Percentiles rank a stretch among this genome's conserved stretches.
Evolutionary conservation across 1,284 basidiomycete species (phyloP).

Genomic region (Ustilago esculenta): DNA sequence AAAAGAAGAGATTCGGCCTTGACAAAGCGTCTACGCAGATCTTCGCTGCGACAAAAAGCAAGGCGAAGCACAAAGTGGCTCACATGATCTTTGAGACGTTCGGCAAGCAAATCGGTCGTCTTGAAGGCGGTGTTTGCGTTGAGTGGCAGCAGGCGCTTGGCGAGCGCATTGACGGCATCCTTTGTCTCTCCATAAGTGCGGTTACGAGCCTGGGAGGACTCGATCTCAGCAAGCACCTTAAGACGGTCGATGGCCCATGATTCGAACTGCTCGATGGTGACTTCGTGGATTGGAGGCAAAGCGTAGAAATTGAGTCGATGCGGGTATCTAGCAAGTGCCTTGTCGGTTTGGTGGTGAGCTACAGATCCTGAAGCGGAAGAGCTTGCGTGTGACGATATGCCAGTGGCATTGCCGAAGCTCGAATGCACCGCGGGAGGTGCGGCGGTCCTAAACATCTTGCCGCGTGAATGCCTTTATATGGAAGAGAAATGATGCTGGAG

Average conservation of each 20-base stretch:
- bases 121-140: conserved; percentile 72
- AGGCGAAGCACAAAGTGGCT: conserved; percentile 94
- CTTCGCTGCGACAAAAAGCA: conserved; percentile 95
- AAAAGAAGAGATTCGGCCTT: conserved; percentile 89
- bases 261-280: conserved; percentile 97
- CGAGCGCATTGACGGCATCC: conserved; percentile 73
- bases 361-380: conserved; percentile 32
- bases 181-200: conserved; percentile 80
- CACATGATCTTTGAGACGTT: conserved; percentile 86
- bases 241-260: conserved; percentile 87
- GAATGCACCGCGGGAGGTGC: conserved; percentile 31
- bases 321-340: conserved; percentile 46
- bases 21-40: conserved; percentile 86
- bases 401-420: conserved; percentile 30
- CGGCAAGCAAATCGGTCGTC: conserved; percentile 70
- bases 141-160: conserved; percentile 79
- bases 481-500: too few relatives aligned
- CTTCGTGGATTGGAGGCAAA: conserved; percentile 83
- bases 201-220: conserved; percentile 87
- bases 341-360: conserved; percentile 40
- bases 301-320: conserved; percentile 73
- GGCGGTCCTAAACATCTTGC: conserved; percentile 43
- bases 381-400: conserved; percentile 15
- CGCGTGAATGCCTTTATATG: not conserved
- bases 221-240: conserved; percentile 89